Evolutionary conservation across 176 grass and related monocot genomes (phyloP), one percentile per base, ranked within the genome.

Genomic region (Echinochloa phyllopogon): DNA sequence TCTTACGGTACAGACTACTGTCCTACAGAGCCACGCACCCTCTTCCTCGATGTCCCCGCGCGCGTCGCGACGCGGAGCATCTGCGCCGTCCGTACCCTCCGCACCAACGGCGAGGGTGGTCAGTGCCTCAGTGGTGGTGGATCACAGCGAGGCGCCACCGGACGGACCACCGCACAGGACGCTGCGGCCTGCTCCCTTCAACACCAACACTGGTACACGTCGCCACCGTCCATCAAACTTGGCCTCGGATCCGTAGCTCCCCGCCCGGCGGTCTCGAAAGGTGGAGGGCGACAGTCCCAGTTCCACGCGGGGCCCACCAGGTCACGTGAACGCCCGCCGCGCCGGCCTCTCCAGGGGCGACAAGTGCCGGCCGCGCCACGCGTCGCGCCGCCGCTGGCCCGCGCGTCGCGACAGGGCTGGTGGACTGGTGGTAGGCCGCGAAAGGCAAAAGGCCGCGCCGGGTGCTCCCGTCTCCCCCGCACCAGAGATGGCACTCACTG

Each of bases 251-350:
- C 58, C 8, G 25, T 8, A 29, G 79, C 50, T 3, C 55, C 72
- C 55, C 13, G 0, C 1, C 11, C 47, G 29, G 29, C 29, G 29
- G 29, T 33, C 29, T 4, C 47, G 29, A 39, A 27, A 67, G 61
- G 25, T 42, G 17, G 65, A 40, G 15, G 57, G 11, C 15, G 75
- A 45, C 69, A 53, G 14, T 55, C 80, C 74, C 75, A 77, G 83
- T 64, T 55, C 40, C 70, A 66, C 10, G n/a, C 0, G 3, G 80
- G 63, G 2, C 25, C 63, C 83, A 23, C 0, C 29, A 13, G 62
- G 1, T 80, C 93, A 92, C 87, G 82, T 92, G 93, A 18, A 18
- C 64, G 49, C n/a, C 51, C 11, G 17, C 57, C 12, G 37, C 56
- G 0, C 10, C 21, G 16, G 72, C 81, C 84, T 83, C 78, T 64